Evolutionary conservation across 192 early-diverging fungal species (phyloP), one percentile per base, ranked within the genome.

Genomic region (Rhizoclosmatium sp.): DNA sequence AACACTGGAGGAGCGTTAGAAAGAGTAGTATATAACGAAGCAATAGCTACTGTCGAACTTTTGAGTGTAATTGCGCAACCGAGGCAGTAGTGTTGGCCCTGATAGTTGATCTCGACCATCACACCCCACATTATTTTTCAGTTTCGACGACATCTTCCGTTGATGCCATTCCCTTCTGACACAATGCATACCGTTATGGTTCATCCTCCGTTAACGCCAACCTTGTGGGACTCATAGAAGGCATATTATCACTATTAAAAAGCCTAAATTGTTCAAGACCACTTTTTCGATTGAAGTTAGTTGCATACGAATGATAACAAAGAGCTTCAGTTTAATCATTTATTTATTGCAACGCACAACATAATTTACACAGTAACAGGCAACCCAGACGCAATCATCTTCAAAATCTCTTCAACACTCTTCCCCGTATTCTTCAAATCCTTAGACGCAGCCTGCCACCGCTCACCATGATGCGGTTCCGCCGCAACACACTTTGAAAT

Each of bases 381-480:
- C 3, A 90, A 65, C 51, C 69, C 54, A 12, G 77, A 68, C 23
- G 80, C 84, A 4, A 88, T 83, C 19, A 87, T 23, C 65, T 59
- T 76, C 64, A 91, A 39, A 61, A 88, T 88, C 48, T 94, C 89
- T n/a, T 91, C 92, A 16, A 84, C 82, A 12, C 82, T 84, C 70
- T 89, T 91, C 23, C 94, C 93, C 49, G 87, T 80, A 81, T 94
- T 93, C 49, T 66, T 82, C 66, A 94, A 74, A 78, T 92, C 88
- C 84, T 99, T 99, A 14, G 94, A 85, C 16, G 92, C 88, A 0
- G 81, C 64, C 65, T 93, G 93, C 98, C 98, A 99, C 68, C 85
- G 59, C 80, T 96, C 93, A 42, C 98, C 98, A 81, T 99, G 96
- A 59, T 89, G 86, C 19, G 98, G 98, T 71, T 95, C 93, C 2